Base-by-base conservation (phyloP, 2,329 filamentous ascomycete species). In the Colletotrichum sp. region DNA sequence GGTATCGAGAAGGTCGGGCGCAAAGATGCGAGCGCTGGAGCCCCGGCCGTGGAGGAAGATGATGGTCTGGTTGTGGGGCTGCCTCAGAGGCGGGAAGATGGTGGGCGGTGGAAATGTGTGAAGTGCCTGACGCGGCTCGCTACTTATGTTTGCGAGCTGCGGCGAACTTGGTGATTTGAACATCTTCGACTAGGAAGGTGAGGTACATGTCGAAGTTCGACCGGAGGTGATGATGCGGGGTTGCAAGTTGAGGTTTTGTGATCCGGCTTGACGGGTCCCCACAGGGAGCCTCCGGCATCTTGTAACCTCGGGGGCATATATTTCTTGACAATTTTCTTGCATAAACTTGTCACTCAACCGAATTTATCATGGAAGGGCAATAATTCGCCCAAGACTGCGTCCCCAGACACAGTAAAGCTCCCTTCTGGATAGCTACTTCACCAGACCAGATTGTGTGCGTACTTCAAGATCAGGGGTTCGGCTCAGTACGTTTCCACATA, bases 1-100 rank as follows among this genome's bases (percentile, higher is more conserved):
- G 6, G 79, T 78, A 7, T 82, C 74, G 7, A 90, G 82, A 4
- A 90, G 79, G 1, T 83, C 81, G 0, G 81, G 77, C 13, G 83
- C 83, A 65, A 90, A 90, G 36, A 82, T 83, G 7, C 79, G 52
- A 2, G 84, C 86, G 67, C 80, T 85, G 52, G 82, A 85, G n/a
- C 88, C 88, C 9, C 88, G 87, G 43, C 88, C 88, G 74, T 90
- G 89, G 7, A 90, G 85, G 68, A 90, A 79, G 74, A 90, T 84
- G 71, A 90, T 78, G 30, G 87, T 89, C 68, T 86, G 81, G n/a
- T 77, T 82, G 78, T 90, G 89, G 1, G 80, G 79, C 7, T 71
- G 52, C 0, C 76, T 74, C 2, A 82, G 69, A 6, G 83, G 81
- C 12, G 80, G 76, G 12, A 80, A 32, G 24, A 72, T 24, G 13